phyloP scores from a whole-genome alignment of 2,329 filamentous ascomycete species.

The Sordariomycetes sp. region DNA sequence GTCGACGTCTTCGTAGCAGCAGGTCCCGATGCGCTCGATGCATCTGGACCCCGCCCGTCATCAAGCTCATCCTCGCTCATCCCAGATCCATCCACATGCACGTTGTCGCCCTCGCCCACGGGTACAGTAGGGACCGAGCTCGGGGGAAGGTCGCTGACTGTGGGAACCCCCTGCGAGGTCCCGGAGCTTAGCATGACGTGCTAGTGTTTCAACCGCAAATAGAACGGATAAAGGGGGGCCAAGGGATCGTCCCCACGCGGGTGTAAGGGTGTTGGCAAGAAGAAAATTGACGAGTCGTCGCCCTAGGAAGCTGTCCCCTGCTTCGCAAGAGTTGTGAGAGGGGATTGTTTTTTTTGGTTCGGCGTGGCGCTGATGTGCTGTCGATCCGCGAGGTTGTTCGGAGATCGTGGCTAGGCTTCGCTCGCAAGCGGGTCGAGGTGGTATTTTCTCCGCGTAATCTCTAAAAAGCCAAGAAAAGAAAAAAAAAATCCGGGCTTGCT shows the following conservation, averaged over 20 bases:
- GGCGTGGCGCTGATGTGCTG: not conserved
- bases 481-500: no score
- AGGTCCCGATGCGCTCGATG: not conserved
- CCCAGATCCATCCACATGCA: not conserved
- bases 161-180: conserved; percentile 9
- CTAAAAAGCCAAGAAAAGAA: no score
- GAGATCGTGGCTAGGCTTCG: not conserved
- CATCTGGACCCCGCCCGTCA: not conserved
- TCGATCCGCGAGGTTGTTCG: not conserved
- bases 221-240: not conserved
- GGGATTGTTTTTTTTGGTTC: not conserved
- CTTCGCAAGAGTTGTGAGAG: not conserved
- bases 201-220: conserved; percentile 19
- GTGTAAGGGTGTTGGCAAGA: not conserved
- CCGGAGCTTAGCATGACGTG: conserved; percentile 20
- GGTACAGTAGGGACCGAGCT: not conserved
- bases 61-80: not conserved
- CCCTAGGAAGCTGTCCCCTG: not conserved
- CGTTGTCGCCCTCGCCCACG: not conserved
- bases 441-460: not conserved
- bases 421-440: not conserved
- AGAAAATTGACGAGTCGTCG: not conserved
- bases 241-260: not conserved
- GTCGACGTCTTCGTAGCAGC: not conserved
- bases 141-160: not conserved